phyloP scores from a whole-genome alignment of 2,329 filamentous ascomycete genomes.

The Colletotrichum shisoi region DNA sequence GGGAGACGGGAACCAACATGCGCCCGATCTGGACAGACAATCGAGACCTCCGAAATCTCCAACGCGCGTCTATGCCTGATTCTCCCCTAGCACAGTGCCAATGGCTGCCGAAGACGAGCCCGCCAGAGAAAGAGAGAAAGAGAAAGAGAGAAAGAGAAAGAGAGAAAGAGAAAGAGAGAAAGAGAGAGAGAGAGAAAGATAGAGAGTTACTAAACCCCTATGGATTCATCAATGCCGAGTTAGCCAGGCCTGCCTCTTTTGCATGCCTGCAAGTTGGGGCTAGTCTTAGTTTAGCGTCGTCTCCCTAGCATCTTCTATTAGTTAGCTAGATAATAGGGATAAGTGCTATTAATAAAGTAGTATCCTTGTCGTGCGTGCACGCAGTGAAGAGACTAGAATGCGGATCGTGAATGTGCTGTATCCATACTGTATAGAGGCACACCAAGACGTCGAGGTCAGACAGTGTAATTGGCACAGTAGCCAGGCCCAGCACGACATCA shows the following conservation, averaged over 20 bases:
- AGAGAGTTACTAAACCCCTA: neutral
- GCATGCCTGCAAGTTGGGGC: conserved; percentile 10
- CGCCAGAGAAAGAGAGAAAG: neutral
- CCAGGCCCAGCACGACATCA: conserved; percentile 29
- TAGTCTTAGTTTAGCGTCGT: conserved; percentile 17
- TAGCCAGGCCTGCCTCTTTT: conserved; percentile 10
- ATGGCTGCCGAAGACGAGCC: conserved; percentile 7
- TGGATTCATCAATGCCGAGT: conserved; percentile 11
- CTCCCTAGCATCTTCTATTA: conserved; percentile 16
- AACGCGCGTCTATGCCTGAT: conserved; percentile 1
- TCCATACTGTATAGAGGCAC: too few relatives aligned
- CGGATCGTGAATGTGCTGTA: too few relatives aligned
- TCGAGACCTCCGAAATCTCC: conserved; percentile 29
- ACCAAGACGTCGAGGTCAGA: conserved; percentile 15
- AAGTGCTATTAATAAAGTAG: conserved; percentile 20
- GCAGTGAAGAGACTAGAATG: neutral
- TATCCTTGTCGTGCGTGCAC: conserved; percentile 30
- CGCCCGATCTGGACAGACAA: conserved; percentile 29
- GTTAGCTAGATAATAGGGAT: conserved; percentile 22
- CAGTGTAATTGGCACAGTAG: conserved; percentile 25
- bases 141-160: too few relatives aligned
- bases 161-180: neutral
- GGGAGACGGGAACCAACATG: conserved; percentile 6
- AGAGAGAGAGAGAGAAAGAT: too few relatives aligned
- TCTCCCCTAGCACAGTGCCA: conserved; percentile 1